phyloP scores from a whole-genome alignment of 2,329 filamentous ascomycete genomes.

The Monosporascus ibericus region DNA sequence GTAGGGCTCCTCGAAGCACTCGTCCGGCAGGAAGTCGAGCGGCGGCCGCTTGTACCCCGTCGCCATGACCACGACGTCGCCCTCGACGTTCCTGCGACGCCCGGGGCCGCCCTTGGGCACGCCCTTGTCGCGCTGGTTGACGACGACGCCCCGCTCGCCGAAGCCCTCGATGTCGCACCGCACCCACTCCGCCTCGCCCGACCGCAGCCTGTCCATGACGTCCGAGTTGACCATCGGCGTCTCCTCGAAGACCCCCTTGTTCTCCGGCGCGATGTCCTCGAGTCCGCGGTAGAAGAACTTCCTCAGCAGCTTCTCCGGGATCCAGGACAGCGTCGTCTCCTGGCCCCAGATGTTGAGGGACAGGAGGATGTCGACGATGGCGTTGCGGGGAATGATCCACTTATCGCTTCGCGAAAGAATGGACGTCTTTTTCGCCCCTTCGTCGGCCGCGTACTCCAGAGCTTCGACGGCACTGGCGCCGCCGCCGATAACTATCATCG shows the following conservation, averaged over 20 bases:
- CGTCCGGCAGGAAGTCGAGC: conserved; percentile 65
- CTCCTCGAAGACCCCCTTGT: conserved; percentile 71
- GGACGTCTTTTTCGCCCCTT: conserved; percentile 60
- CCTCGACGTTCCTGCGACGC: conserved; percentile 56
- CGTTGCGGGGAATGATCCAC: conserved; percentile 81
- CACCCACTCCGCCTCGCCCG: conserved; percentile 69
- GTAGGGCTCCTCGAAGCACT: conserved; percentile 69
- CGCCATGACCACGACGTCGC: conserved; percentile 75
- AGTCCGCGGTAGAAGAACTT: conserved; percentile 81
- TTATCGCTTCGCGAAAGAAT: conserved; percentile 75
- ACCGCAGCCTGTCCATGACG: conserved; percentile 68
- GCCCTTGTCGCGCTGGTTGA: conserved; percentile 66
- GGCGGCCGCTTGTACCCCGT: conserved; percentile 74
- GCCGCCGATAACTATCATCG: conserved; percentile 69
- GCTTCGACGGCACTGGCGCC: conserved; percentile 79
- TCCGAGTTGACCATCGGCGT: conserved; percentile 86
- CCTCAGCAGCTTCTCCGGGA: conserved; percentile 69
- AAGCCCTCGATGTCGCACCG: conserved; percentile 72
- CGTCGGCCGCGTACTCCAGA: conserved; percentile 67
- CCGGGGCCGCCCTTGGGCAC: conserved; percentile 74
- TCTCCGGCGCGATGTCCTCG: conserved; percentile 61
- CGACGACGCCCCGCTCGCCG: conserved; percentile 55
- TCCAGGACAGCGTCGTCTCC: conserved; percentile 68
- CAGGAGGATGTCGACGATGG: conserved; percentile 66
- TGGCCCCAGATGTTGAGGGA: conserved; percentile 74